These are phyloP conservation scores for Ustilago bromivora DNA, from an alignment of 1,284 basidiomycete species.

Conservation along the genomic window DNA sequence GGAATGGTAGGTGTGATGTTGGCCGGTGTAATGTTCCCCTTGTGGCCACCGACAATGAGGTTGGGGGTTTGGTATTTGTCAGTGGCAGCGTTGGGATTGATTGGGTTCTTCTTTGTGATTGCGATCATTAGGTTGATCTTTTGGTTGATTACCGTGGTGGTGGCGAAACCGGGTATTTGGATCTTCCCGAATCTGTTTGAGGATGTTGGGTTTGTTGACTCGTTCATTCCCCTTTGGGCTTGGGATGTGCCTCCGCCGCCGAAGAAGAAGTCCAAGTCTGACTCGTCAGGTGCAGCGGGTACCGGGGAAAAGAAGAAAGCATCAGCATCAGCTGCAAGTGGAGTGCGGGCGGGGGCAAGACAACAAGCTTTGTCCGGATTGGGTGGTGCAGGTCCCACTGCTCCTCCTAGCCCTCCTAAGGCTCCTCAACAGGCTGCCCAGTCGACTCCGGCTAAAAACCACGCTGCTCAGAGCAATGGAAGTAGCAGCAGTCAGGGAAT, in stretches of 20 bases:
- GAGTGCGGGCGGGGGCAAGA: slow-evolving; percentile 2
- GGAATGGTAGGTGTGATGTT: slow-evolving; percentile 94
- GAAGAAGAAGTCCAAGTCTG: slow-evolving; percentile 72
- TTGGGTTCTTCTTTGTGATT: slow-evolving; percentile 90
- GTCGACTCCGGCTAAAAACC: slow-evolving; percentile 21
- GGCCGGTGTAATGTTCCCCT: slow-evolving; percentile 97
- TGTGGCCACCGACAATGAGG: slow-evolving; percentile 94
- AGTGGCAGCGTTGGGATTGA: slow-evolving; percentile 86
- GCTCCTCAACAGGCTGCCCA: slow-evolving; percentile 34
- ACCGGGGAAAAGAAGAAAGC: slow-evolving; percentile 19
- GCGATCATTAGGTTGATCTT: slow-evolving; percentile 93
- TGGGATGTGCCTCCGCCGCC: slow-evolving; percentile 84
- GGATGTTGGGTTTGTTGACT: slow-evolving; percentile 98
- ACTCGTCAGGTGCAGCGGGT: not conserved
- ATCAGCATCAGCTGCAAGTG: slow-evolving; percentile 7
- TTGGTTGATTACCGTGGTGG: slow-evolving; percentile 90
- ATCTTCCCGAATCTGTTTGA: slow-evolving; percentile 98
- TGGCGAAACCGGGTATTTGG: slow-evolving; percentile 92
- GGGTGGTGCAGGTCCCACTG: slow-evolving; percentile 20
- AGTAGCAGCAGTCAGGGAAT: slow-evolving; percentile 6
- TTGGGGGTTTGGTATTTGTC: slow-evolving; percentile 96
- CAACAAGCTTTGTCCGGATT: slow-evolving; percentile 39
- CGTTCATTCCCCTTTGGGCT: slow-evolving; percentile 96
- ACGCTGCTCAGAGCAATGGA: slow-evolving; percentile 1
- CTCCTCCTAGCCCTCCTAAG: slow-evolving; percentile 26